These are phyloP conservation scores for Penicillium roqueforti DNA, from an alignment of 495 filamentous ascomycete species.

Conservation along the genomic window DNA sequence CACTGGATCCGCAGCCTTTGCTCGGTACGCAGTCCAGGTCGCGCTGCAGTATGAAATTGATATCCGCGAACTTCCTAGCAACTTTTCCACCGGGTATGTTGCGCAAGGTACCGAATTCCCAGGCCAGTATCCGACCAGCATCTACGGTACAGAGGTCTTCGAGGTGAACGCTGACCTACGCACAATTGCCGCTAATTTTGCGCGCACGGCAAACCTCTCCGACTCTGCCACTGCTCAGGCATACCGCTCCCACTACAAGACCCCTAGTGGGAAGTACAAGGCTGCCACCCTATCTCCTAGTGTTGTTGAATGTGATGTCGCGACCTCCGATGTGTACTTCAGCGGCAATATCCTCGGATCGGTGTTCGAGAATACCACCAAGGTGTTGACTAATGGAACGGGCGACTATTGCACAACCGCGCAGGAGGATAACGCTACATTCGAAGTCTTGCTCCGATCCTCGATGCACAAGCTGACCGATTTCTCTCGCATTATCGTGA, in stretches of 20 bases:
- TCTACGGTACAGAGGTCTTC: conserved; percentile 77
- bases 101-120: conserved; percentile 53
- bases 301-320: conserved; percentile 63
- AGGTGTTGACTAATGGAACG: conserved; percentile 61
- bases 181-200: conserved; percentile 52
- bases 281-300: conserved; percentile 50
- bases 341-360: conserved; percentile 57
- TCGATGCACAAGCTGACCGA: conserved; percentile 54
- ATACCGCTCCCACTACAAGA: conserved; percentile 59
- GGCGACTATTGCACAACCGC: conserved; percentile 66
- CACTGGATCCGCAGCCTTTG: conserved; percentile 59
- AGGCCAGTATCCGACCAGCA: conserved; percentile 54
- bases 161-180: conserved; percentile 64
- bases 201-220: conserved; percentile 50
- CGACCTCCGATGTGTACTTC: conserved; percentile 71
- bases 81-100: conserved; percentile 65
- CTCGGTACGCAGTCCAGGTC: conserved; percentile 65
- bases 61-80: conserved; percentile 60
- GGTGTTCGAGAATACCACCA: conserved; percentile 63
- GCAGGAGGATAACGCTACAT: conserved; percentile 71
- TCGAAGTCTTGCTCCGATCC: conserved; percentile 63
- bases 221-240: conserved; percentile 49
- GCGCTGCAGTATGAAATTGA: conserved; percentile 74
- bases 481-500: conserved; percentile 64
- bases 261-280: conserved; percentile 38